Conservation (phyloP, 352 stramenopile species). For the Phytophthora tubulina region DNA sequence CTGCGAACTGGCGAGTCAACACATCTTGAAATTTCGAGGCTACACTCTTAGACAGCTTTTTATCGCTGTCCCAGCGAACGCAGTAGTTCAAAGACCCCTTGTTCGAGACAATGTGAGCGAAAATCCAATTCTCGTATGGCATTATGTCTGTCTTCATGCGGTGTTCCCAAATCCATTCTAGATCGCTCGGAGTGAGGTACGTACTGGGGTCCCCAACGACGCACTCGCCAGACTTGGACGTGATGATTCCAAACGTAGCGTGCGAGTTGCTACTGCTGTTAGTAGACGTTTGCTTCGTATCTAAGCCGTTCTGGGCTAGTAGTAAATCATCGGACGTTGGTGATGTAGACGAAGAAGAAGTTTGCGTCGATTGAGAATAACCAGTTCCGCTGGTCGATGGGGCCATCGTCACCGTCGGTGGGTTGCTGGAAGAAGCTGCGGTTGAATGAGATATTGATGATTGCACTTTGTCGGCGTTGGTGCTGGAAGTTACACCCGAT, state of each 20-base stretch:
- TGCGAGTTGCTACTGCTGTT: conserved; percentile 10
- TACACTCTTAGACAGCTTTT: conserved; percentile 41
- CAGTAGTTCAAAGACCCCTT: conserved; percentile 51
- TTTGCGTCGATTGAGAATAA: too few species aligned
- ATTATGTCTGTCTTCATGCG: conserved; percentile 11
- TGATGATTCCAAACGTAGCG: conserved; percentile 36
- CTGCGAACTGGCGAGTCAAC: conserved; percentile 38
- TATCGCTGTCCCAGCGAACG: conserved; percentile 50
- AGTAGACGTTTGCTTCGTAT: not conserved
- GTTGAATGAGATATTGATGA: too few species aligned
- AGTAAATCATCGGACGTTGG: too few species aligned
- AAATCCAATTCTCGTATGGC: conserved; percentile 22
- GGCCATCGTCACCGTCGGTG: too few species aligned
- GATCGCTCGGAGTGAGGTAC: conserved; percentile 28
- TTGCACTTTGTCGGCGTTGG: too few species aligned
- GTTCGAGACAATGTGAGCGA: conserved; percentile 47
- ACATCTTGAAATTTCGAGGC: conserved; percentile 51
- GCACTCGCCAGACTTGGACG: conserved; percentile 27
- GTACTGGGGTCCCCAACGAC: conserved; percentile 26
- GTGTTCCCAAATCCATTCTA: conserved; percentile 39
- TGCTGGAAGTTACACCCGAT: too few species aligned
- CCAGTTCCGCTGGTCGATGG: too few species aligned
- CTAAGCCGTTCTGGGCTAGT: too few species aligned
- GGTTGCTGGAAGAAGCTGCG: too few species aligned
- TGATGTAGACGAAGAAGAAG: too few species aligned